Evolutionary conservation across 1,139 yeast species (phyloP).

Genomic region (Sugiyamaella japonica): DNA sequence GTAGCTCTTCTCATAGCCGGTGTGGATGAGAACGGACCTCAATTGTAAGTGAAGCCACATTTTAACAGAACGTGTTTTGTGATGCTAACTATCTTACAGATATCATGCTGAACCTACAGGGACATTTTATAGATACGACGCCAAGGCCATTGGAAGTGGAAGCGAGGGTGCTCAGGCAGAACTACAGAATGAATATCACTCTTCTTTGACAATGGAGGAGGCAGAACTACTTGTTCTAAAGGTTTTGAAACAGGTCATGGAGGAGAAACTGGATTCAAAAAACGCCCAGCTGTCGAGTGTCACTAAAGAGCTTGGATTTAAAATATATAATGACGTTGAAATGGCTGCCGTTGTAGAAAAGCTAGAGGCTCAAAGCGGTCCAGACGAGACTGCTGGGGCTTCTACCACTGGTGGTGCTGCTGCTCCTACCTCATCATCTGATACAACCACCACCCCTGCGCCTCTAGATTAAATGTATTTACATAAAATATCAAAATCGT

Average conservation of each 20-base stretch:
- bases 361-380: constrained; percentile 69
- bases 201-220: constrained; percentile 87
- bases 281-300: constrained; percentile 96
- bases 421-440: constrained; percentile 10
- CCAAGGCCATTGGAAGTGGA: constrained; percentile 98
- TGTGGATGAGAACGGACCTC: constrained; percentile 93
- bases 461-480: constrained; percentile 9
- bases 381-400: constrained; percentile 17
- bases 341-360: constrained; percentile 78
- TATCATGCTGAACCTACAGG: constrained; percentile 99
- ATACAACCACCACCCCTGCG: not conserved
- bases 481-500: constrained; percentile 11
- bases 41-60: constrained; percentile 45
- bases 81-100: constrained; percentile 11
- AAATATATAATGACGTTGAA: constrained; percentile 78
- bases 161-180: constrained; percentile 99
- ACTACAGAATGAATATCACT: constrained; percentile 93
- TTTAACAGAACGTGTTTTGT: too few species aligned
- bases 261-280: constrained; percentile 92
- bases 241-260: constrained; percentile 97
- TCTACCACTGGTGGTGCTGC: not conserved
- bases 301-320: constrained; percentile 82
- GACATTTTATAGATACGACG: constrained; percentile 95
- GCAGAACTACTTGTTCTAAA: constrained; percentile 90
- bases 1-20: constrained; percentile 97